Evolutionary conservation across 179 eudicot species (phyloP).

Genomic region (Pouteria campechiana): DNA sequence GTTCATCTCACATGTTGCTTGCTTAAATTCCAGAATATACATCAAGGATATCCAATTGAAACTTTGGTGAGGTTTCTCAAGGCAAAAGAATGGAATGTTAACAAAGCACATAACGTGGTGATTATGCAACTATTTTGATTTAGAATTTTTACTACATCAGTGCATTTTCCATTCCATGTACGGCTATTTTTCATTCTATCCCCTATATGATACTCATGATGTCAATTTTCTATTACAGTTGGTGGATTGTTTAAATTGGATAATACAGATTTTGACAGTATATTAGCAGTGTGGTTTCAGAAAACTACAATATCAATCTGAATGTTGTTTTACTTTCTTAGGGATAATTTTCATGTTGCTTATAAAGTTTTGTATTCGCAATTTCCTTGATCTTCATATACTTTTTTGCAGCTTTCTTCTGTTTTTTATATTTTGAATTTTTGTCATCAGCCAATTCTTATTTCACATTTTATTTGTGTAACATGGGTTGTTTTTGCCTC

Average conservation of each 20-base stretch:
- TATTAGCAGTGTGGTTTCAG: conserved; percentile 42
- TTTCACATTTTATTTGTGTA: no score
- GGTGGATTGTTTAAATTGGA: conserved; percentile 48
- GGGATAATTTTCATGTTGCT: no score
- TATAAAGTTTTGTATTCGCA: no score
- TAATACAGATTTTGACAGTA: conserved; percentile 45
- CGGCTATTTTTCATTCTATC: no score
- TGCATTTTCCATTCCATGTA: no score
- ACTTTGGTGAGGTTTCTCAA: conserved; percentile 43
- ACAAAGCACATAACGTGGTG: conserved; percentile 55
- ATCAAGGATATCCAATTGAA: conserved; percentile 46
- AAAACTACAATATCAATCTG: no score
- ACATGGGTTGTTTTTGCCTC: no score
- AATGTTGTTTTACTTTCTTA: no score
- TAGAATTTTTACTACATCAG: not conserved
- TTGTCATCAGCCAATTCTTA: no score
- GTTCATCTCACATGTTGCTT: not conserved
- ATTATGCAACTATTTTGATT: not conserved
- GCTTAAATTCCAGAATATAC: conserved; percentile 32
- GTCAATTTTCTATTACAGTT: conserved; percentile 24
- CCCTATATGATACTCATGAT: not conserved
- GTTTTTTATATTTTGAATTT: no score
- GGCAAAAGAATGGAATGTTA: conserved; percentile 58
- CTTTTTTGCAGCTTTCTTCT: no score
- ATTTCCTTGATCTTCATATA: no score